These are phyloP conservation scores for Suillus luteus DNA, from an alignment of 768 basidiomycete species.

Conservation along the genomic window DNA sequence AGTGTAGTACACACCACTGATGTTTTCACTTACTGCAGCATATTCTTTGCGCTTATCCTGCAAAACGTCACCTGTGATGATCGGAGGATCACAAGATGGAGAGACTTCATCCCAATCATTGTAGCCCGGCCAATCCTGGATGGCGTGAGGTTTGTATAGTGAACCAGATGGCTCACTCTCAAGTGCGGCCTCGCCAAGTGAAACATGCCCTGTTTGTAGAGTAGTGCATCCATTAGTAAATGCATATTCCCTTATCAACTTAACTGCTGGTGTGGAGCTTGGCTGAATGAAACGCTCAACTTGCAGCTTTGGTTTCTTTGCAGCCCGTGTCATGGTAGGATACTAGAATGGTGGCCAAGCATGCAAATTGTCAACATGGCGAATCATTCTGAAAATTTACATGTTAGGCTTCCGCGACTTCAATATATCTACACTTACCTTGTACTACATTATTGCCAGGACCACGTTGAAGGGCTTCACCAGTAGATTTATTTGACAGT, in stretches of 20 bases:
- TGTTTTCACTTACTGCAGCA: conserved; percentile 1
- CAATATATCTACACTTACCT: conserved; percentile 1
- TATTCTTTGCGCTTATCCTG: not conserved
- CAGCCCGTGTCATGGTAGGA: not conserved
- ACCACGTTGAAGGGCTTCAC: not conserved
- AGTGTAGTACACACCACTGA: not conserved
- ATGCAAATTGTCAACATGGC: not conserved
- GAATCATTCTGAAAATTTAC: not conserved
- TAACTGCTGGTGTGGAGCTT: not conserved
- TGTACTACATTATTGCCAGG: not conserved
- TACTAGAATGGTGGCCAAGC: not conserved
- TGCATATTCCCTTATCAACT: not conserved
- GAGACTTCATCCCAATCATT: not conserved
- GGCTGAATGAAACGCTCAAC: not conserved
- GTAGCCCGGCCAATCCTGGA: not conserved
- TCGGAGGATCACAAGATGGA: not conserved
- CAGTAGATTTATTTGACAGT: not conserved
- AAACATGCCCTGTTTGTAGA: not conserved
- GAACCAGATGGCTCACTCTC: not conserved
- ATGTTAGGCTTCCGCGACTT: not conserved
- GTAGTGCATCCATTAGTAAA: not conserved
- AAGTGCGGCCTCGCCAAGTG: not conserved
- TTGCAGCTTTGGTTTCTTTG: not conserved
- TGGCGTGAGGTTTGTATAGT: not conserved
- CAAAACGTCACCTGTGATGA: not conserved